Evolutionary conservation across 2,329 filamentous ascomycete genomes (phyloP).

Genomic region (Myriosclerotinia curreyana): DNA sequence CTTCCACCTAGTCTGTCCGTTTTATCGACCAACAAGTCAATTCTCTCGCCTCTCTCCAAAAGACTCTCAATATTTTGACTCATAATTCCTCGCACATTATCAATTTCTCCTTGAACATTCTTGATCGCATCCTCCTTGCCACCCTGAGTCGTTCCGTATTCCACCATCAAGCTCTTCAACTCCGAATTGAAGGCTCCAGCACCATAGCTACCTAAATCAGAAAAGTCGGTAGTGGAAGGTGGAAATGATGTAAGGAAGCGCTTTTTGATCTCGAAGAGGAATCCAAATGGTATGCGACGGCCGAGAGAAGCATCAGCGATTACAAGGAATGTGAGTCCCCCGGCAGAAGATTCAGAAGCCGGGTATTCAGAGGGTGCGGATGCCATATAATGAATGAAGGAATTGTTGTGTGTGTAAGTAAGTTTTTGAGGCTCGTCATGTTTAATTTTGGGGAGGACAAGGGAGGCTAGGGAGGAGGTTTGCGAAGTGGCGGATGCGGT

Average conservation of each 20-base stretch:
- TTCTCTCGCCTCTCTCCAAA: conserved; percentile 84
- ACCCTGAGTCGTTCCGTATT: conserved; percentile 75
- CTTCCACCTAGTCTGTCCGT: conserved; percentile 87
- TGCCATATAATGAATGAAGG: conserved; percentile 95
- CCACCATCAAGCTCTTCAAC: conserved; percentile 74
- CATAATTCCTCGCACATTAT: conserved; percentile 90
- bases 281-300: conserved; percentile 88
- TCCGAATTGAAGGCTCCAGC: conserved; percentile 81
- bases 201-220: conserved; percentile 80
- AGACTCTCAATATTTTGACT: conserved; percentile 91
- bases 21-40: conserved; percentile 93
- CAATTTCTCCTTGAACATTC: conserved; percentile 85
- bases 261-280: conserved; percentile 84
- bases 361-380: conserved; percentile 70
- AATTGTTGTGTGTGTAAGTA: conserved; percentile 86
- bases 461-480: conserved; percentile 81
- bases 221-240: conserved; percentile 66
- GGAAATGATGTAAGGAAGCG: conserved; percentile 75
- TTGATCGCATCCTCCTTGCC: conserved; percentile 77
- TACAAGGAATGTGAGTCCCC: conserved; percentile 87
- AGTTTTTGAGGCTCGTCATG: conserved; percentile 80
- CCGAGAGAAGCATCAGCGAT: conserved; percentile 78
- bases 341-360: conserved; percentile 56
- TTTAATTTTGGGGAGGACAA: conserved; percentile 92
- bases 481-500: conserved; percentile 80